Base-by-base conservation (phyloP, 129 eudicot species). In the Gnaphalium uliginosum region DNA sequence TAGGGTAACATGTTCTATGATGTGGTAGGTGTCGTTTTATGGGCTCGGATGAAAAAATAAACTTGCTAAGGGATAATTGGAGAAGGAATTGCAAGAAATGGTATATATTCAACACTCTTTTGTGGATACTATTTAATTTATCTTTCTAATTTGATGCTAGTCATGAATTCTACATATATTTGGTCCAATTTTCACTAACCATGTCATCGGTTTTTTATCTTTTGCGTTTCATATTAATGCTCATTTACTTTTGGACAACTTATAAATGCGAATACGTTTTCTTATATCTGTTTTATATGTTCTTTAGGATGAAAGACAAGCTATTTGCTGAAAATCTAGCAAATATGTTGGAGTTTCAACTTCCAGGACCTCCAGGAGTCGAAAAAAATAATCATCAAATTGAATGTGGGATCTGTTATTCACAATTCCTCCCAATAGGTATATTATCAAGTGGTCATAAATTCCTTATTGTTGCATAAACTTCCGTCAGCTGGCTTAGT, bases 341-440 rank as follows among this genome's bases (percentile, higher is more conserved):
- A 35, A 77, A 67, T 37, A 23, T 91, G 56, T 82, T 91, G 62
- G 92, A 86, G 62, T 72, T 54, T 57, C 82, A 86, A 67, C 85
- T 88, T 58, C 97, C 85, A 50, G 76, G 77, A 62, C 92, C 88
- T 48, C 88, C 84, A 27, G 75, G 75, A 39, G 37, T 69, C 18
- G 85, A 82, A 71, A 80, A 82, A 67, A 77, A 68, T 48, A 87
- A 86, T 72, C 86, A 86, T 60, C 89, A 81, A 82, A 50, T 69
- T 74, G 97, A 91, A 74, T 91, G 97, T 66, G 97, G 97, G 73
- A 89, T 91, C 59, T 91, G 96, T 69, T 91, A 89, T 83, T 85
- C 96, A 3, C 87, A 88, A 60, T 88, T 70, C 64, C 97, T 91
- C 61, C 97, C 95, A 50, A 78, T 76, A 30, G 96, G 96, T 90